Percentiles rank a stretch among this genome's conserved stretches.
Evolutionary conservation across 352 stramenopile species (phyloP).

Genomic region (Globisporangium rhizosaccharum): DNA sequence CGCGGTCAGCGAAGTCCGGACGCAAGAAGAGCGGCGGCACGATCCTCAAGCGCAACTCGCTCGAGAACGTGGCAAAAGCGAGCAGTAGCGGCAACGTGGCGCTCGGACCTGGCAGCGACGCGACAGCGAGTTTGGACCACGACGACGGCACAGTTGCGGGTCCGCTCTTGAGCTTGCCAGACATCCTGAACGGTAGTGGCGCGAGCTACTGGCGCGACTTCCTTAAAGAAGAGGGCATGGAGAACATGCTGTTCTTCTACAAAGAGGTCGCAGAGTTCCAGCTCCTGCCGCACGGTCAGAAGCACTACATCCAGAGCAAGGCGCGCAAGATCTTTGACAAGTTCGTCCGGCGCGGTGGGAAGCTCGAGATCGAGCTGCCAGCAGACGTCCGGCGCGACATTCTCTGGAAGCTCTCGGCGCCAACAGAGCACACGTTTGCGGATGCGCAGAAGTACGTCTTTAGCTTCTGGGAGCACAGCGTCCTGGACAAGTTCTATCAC

Average conservation of each 20-base stretch:
- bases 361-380: slow-evolving; percentile 58
- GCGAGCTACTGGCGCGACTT: slow-evolving; percentile 57
- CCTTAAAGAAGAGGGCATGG: slow-evolving; percentile 38
- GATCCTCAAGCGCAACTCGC: slow-evolving; percentile 6
- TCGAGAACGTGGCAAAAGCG: background rate
- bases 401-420: slow-evolving; percentile 50
- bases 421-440: slow-evolving; percentile 54
- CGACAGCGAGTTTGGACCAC: background rate
- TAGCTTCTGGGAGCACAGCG: slow-evolving; percentile 43
- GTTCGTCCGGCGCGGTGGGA: slow-evolving; percentile 52
- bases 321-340: slow-evolving; percentile 69
- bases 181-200: slow-evolving; percentile 47
- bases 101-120: no score
- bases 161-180: slow-evolving; percentile 13
- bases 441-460: slow-evolving; percentile 55
- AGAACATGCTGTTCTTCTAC: slow-evolving; percentile 65
- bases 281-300: slow-evolving; percentile 54
- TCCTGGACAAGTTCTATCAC: slow-evolving; percentile 35
- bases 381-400: slow-evolving; percentile 59
- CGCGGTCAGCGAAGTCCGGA: background rate
- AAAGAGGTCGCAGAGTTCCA: slow-evolving; percentile 74
- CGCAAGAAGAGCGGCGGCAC: slow-evolving; percentile 1
- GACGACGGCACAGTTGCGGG: background rate
- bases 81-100: background rate
- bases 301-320: slow-evolving; percentile 69